Base-by-base conservation (phyloP, 257 asterid species). In the Capsicum chinense region DNA sequence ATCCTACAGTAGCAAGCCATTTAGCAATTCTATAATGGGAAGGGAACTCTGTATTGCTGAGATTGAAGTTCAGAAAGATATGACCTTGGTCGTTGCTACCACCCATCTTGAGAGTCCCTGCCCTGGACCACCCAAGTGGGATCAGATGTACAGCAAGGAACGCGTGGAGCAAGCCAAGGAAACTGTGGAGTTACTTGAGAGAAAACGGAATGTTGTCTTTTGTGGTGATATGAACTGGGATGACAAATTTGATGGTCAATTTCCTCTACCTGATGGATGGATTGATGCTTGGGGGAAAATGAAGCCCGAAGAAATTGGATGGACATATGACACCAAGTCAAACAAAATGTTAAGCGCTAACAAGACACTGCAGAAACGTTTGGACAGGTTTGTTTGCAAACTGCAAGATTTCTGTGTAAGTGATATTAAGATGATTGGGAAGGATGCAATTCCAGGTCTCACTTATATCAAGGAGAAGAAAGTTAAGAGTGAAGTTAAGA, bases 151-250 rank as follows among this genome's bases (percentile, higher is more conserved):
- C 90, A 97, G 98, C 92, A 93, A 93, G 83, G 98, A 97, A 83
- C 98, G 99, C 0, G 93, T 97, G 5, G 82, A 7, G 35, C 99
- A 97, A 86, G 99, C 98, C 48, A 95, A 91, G 9, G 98, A 93
- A 85, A 94, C 99, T 48, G 86, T 97, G 69, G 87, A 64, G 71
- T 47, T 87, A 52, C 97, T 97, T 47, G 92, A 88, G 16, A 87
- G 85, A 87, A 69, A 90, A 21, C 88, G 87, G 58, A 95, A 97
- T 58, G 98, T 87, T 58, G 91, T 97, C 1, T 93, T 97, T 83
- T 93, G 99, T 59, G 99, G 99, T 74, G 99, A 97, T 85, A 93
- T 93, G 99, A 97, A 97, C 87, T 97, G 99, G 99, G 95, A 92
- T 78, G 99, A 95, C 79, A 93, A 93, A 83, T 39, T 67, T 84